Conservation (phyloP, 2,329 filamentous ascomycete genomes). For the Aspergillus amoenus region DNA sequence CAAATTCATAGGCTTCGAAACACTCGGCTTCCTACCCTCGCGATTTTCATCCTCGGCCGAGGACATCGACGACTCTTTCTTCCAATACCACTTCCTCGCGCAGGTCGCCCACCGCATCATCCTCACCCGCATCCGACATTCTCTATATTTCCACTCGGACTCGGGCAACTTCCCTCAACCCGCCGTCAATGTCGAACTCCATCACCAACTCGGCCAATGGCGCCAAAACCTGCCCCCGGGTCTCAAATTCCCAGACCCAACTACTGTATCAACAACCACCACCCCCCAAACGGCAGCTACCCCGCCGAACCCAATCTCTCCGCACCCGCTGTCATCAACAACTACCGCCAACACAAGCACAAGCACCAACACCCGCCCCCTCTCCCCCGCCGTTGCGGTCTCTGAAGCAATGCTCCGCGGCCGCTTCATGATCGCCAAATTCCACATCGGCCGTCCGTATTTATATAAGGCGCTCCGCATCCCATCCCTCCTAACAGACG, state of each 20-base stretch:
- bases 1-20: slow-evolving; percentile 51
- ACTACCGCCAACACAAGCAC: slow-evolving; percentile 19
- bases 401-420: slow-evolving; percentile 40
- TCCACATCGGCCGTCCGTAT: slow-evolving; percentile 43
- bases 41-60: slow-evolving; percentile 26
- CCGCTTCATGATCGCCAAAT: slow-evolving; percentile 39
- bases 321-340: not conserved
- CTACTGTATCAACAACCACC: slow-evolving; percentile 13
- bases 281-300: slow-evolving; percentile 17
- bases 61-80: slow-evolving; percentile 53
- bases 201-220: slow-evolving; percentile 58
- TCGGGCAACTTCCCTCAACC: slow-evolving; percentile 48
- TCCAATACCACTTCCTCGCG: slow-evolving; percentile 58
- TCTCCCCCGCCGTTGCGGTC: slow-evolving; percentile 35
- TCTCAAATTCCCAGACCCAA: slow-evolving; percentile 46
- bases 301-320: slow-evolving; percentile 22
- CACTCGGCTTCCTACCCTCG: slow-evolving; percentile 32
- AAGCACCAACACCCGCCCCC: slow-evolving; percentile 21
- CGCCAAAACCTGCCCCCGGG: slow-evolving; percentile 50
- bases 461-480: slow-evolving; percentile 45
- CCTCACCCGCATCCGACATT: slow-evolving; percentile 54
- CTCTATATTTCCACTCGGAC: slow-evolving; percentile 50
- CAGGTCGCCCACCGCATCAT: slow-evolving; percentile 58
- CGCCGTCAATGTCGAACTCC: slow-evolving; percentile 52
- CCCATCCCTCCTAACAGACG: slow-evolving; percentile 35